Conservation (phyloP, 768 basidiomycete species). For the Psilocybe cyanescens region DNA sequence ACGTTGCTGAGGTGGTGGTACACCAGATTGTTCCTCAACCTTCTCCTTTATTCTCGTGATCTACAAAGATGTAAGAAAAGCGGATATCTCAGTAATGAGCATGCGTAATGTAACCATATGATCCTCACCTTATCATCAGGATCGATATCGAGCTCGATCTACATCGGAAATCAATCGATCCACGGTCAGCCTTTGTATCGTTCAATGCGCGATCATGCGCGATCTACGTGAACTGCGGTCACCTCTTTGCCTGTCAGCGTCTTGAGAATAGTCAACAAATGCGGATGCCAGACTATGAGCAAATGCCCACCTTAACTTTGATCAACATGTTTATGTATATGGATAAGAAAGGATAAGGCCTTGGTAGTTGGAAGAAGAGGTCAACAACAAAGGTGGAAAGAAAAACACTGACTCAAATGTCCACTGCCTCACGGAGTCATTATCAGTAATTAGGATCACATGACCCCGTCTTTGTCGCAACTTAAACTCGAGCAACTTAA, state of each 20-base stretch:
- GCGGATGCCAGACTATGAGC: slow-evolving; percentile 7
- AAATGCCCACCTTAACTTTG: slow-evolving; percentile 78
- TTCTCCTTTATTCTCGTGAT: slow-evolving; percentile 95
- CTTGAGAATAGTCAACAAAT: slow-evolving; percentile 40
- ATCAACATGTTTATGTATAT: slow-evolving; percentile 63
- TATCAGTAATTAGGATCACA: slow-evolving; percentile 2
- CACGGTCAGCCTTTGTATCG: not conserved
- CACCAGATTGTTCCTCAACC: slow-evolving; percentile 98
- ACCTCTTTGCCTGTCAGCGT: slow-evolving; percentile 99
- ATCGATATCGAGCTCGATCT: slow-evolving; percentile 98
- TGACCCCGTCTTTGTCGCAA: not conserved
- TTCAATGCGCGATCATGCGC: slow-evolving; percentile 8
- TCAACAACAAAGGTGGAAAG: not conserved
- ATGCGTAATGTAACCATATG: not conserved
- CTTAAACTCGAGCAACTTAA: not conserved
- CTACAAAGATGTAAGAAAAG: slow-evolving; percentile 41
- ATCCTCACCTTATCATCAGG: slow-evolving; percentile 73
- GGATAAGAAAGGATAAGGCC: not conserved
- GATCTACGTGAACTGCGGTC: slow-evolving; percentile 14
- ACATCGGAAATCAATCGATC: not conserved
- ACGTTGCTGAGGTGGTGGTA: slow-evolving; percentile 94
- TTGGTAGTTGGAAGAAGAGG: not conserved
- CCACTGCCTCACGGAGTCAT: not conserved
- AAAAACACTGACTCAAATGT: not conserved
- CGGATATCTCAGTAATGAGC: not conserved